Conservation (phyloP, 2,329 filamentous ascomycete species). For the Dactylellina leptospora region DNA sequence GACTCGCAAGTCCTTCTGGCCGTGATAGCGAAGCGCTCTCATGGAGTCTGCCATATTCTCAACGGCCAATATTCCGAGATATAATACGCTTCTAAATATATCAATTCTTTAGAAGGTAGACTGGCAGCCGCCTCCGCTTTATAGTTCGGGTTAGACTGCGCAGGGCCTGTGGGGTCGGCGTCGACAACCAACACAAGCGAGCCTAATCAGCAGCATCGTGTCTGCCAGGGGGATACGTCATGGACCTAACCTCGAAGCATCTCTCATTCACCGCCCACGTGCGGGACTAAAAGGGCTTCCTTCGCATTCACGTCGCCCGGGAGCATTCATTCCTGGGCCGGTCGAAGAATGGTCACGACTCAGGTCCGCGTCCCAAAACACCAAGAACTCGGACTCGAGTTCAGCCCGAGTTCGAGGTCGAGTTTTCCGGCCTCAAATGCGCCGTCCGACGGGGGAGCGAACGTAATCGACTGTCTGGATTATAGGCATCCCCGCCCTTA, state of each 20-base stretch:
- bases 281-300: background rate
- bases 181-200: constrained; percentile 30
- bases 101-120: background rate
- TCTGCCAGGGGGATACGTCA: constrained; percentile 37
- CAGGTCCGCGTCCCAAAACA: too few species aligned
- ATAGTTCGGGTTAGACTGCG: background rate
- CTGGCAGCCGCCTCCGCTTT: background rate
- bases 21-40: constrained; percentile 40
- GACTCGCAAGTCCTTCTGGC: constrained; percentile 40
- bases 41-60: constrained; percentile 33
- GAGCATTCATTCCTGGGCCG: background rate
- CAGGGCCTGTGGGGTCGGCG: constrained; percentile 8
- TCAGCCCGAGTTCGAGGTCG: background rate
- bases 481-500: background rate
- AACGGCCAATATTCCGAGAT: background rate
- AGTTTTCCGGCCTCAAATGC: background rate
- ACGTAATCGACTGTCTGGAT: too few species aligned
- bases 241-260: background rate
- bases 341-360: background rate
- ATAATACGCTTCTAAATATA: background rate
- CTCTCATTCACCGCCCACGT: background rate
- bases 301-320: background rate
- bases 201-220: constrained; percentile 8
- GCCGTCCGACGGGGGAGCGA: background rate
- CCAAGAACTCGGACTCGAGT: background rate